Evolutionary conservation across 2,329 filamentous ascomycete genomes (phyloP).

Genomic region (Emericellopsis cladophorae): DNA sequence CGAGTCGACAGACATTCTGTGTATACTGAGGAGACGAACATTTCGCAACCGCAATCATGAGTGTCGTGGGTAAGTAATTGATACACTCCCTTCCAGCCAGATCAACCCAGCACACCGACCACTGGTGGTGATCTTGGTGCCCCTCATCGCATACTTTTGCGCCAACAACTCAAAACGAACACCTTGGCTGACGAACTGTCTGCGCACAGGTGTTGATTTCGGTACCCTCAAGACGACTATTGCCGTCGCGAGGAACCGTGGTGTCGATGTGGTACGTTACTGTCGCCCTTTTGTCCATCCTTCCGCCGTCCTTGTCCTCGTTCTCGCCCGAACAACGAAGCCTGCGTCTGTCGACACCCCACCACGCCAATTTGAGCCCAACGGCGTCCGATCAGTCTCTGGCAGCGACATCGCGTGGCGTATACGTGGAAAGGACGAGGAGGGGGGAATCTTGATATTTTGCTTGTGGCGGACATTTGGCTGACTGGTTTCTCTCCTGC

Average conservation of each 20-base stretch:
- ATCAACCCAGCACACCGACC: not conserved
- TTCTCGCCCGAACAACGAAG: not conserved
- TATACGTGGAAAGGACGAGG: not conserved
- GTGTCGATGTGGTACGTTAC: slow-evolving; percentile 89
- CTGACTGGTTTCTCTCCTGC: slow-evolving; percentile 5
- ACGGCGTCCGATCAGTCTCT: not conserved
- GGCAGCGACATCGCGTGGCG: not conserved
- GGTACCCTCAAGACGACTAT: slow-evolving; percentile 95
- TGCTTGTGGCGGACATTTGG: not conserved
- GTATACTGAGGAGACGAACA: not conserved
- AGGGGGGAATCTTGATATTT: too few relatives aligned
- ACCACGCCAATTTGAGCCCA: too few relatives aligned
- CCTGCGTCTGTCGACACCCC: not conserved
- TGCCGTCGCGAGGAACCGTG: slow-evolving; percentile 94
- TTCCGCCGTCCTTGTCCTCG: not conserved
- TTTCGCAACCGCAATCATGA: slow-evolving; percentile 29
- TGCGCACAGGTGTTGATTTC: slow-evolving; percentile 66
- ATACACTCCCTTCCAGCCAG: not conserved
- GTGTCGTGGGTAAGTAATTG: slow-evolving; percentile 37
- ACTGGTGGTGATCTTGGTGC: slow-evolving; percentile 1
- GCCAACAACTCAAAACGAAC: not conserved
- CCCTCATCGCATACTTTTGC: not conserved
- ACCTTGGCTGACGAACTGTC: not conserved
- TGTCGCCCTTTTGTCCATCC: not conserved
- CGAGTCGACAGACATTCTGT: too few relatives aligned